Base-by-base conservation (phyloP, 257 asterid species). In the Prunella vulgaris region DNA sequence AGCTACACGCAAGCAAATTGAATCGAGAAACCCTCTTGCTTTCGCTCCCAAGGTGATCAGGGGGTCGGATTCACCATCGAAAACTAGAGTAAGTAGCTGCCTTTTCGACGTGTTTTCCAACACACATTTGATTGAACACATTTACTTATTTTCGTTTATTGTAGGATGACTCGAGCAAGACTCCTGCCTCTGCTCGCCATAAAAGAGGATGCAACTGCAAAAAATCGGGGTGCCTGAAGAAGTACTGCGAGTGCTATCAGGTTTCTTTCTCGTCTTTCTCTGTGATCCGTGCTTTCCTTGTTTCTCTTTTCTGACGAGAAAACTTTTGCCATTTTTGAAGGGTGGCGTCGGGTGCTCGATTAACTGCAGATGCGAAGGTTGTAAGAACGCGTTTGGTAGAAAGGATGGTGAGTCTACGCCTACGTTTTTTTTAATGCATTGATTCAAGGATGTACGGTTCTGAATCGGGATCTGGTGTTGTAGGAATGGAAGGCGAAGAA, bases 141-240 rank as follows among this genome's bases (percentile, higher is more conserved):
- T 24, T 35, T 58, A 28, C 52, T 3, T 33, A 24, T 64, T 68
- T 13, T 68, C 51, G 66, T 7, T 33, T 68, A 6, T 68, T 75
- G 74, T 80, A 88, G 95, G 94, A 87, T 8, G 94, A 88, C 78
- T 83, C 87, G 57, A 88, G 84, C 81, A 86, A 87, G 75, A 93
- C 99, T 32, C 99, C 99, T 44, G 97, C 96, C 77, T 93, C 99
- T 54, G 97, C 99, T 54, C 92, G 99, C 54, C 99, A 93, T 74
- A 93, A 93, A 76, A 73, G 99, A 83, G 99, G 99, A 76, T 93
- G 99, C 87, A 93, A 93, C 87, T 93, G 99, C 92, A 93, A 90
- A 58, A 93, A 93, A 72, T 93, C 99, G 0, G 95, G 94, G 18
- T 93, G 99, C 84, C 83, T 93, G 66, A 93, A 93, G 87, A 93